Evolutionary conservation across 768 basidiomycete genomes (phyloP), one percentile per base, ranked within the genome.

Genomic region (Calvatia gigantea): DNA sequence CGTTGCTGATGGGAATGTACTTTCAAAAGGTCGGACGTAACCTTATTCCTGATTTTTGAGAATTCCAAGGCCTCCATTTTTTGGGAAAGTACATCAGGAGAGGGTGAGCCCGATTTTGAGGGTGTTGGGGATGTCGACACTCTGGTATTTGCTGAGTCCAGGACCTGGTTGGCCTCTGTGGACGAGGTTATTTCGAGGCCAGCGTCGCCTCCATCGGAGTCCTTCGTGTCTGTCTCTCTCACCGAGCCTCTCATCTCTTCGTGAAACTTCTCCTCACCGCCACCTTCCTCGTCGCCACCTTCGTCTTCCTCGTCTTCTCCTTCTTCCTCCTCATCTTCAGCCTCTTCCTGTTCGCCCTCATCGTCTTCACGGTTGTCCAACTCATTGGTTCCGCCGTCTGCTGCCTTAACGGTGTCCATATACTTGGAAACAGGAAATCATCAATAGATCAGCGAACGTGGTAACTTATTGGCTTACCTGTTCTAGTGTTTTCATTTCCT

Each of bases 401-500:
- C 50, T 12, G 50, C 57, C 25, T 33, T 27, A 31, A 42, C 73
- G 29, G 75, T 71, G 63, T 86, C 80, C 82, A 88, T 86, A 62
- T 89, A 91, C 87, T 91, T 35, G 46, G 57, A 62, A 60, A 29
- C 17, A n/a, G 4, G 2, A 48, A 55, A 67, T 58, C 31, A 49
- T 29, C 4, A 50, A 39, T 43, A n/a, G 31, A 39, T 33, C 50
- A 19, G 6, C 14, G 21, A 29, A 44, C 31, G n/a, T n/a, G n/a
- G n/a, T n/a, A n/a, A 27, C 63, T 15, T 57, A 29, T 17, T 49
- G 64, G 69, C 82, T 65, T 58, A 95, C 95, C 77, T 94, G 86
- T 70, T 94, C 92, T 53, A 98, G 73, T 38, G 81, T 72, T 64
- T 85, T 83, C 78, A 91, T 84, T 65, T 96, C 87, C 64, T 86